Base-by-base conservation (phyloP, 2,329 filamentous ascomycete genomes). In the Trichoderma atrobrunneum region DNA sequence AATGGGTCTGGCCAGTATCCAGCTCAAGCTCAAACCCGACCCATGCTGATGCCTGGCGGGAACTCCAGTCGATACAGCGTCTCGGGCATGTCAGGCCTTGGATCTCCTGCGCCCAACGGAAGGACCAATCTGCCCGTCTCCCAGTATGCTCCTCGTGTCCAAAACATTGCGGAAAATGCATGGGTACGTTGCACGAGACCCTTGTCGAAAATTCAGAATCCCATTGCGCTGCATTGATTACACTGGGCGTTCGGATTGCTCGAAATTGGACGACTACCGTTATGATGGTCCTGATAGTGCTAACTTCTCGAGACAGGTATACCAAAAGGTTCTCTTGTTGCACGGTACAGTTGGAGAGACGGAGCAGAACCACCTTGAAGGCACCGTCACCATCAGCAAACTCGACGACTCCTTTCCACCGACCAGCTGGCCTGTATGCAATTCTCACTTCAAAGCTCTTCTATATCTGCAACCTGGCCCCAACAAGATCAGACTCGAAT, bases 381-480 rank as follows among this genome's bases (percentile, higher is more conserved):
- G 96, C 75, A 92, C 84, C 34, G 78, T 98, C 65, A 94, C 91
- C 3, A 88, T 98, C 73, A 91, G 88, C 78, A 92, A 96, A 78
- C 88, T 94, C 76, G 93, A 97, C 81, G 94, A 97, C 80, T 90
- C 85, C 73, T 97, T 98, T 79, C 95, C 95, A 7, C 85, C 93
- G 0, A 92, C 90, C 14, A 87, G 86, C 76, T 98, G 95, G 95
- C 95, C 95, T 1, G 95, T 98, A 12, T 91, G 87, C 79, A 91
- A 94, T 74, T 97, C 93, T 3, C 91, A 95, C 80, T 98, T 98
- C 87, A 98, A 98, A 83, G 92, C 92, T 6, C 85, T 98, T 34
- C 87, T 98, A 11, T 94, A 97, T 81, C 88, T 99, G n/a, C 90
- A 92, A 74, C 95, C 96, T 5, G 96, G 96, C 0, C 93, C 93